These are phyloP conservation scores for Lotmaria passim DNA, from an alignment of 208 protist genomes.

Conservation along the genomic window DNA sequence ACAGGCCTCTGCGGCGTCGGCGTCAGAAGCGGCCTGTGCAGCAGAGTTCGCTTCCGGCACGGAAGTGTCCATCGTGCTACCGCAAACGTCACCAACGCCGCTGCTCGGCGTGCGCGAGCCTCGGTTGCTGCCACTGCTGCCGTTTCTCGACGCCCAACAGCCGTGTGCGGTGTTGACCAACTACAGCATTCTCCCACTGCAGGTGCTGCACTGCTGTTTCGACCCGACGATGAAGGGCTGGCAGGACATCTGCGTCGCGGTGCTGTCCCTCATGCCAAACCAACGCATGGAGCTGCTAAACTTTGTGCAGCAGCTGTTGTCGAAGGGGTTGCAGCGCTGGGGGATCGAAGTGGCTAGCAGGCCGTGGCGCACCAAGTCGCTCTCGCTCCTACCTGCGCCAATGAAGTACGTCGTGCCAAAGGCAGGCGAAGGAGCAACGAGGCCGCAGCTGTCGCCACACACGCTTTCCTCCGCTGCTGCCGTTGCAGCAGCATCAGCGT, in stretches of 20 bases:
- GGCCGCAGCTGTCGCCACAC: background rate
- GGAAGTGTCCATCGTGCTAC: no score
- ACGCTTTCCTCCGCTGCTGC: no score
- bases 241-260: constrained; percentile 67
- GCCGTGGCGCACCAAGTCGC: constrained; percentile 48
- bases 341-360: constrained; percentile 54
- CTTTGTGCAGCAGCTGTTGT: constrained; percentile 44
- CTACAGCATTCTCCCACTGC: constrained; percentile 67
- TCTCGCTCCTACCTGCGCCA: constrained; percentile 75
- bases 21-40: background rate
- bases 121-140: constrained; percentile 41
- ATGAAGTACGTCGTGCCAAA: constrained; percentile 29
- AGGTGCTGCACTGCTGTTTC: constrained; percentile 90
- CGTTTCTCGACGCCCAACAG: constrained; percentile 67
- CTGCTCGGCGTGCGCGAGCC: constrained; percentile 38
- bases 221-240: constrained; percentile 76
- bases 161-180: constrained; percentile 78
- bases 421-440: background rate
- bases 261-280: constrained; percentile 75
- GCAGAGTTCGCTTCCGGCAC: background rate
- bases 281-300: constrained; percentile 59
- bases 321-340: constrained; percentile 58
- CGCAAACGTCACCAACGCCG: no score
- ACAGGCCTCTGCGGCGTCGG: background rate
- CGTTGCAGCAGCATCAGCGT: background rate